Evolutionary conservation across 129 eudicot genomes (phyloP), one percentile per base, ranked within the genome.

Genomic region (Pulicaria dysenterica): DNA sequence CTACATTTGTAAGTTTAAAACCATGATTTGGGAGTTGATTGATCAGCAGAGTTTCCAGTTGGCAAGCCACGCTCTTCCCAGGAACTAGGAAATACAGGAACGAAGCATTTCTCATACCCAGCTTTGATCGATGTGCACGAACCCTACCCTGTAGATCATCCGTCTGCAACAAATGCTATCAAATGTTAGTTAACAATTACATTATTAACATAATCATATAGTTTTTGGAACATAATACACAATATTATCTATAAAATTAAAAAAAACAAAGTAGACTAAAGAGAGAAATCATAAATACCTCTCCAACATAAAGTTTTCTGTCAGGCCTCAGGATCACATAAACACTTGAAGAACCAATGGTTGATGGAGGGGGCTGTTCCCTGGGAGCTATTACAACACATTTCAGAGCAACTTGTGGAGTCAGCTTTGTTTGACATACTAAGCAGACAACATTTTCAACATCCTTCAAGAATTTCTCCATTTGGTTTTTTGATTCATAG

Each of bases 341-440:
- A 51, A 94, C 95, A 60, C 96, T 83, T 19, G 98, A 94, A 67
- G 92, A 84, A 60, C 96, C 98, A 58, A 89, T 84, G 7, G 92
- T 78, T 24, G 93, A 89, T 42, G 98, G 95, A 68, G 98, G 98
- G 2, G 98, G 95, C 65, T 88, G 92, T 86, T 94, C 89, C 74
- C 85, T 75, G 37, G 96, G 91, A 79, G 79, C 83, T 61, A 94
- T 79, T 6, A 64, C 37, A 50, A 90, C 85, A 46, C 83, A 90
- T 36, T 70, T 87, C 42, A 85, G 54, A 1, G 15, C 42, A 74
- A 47, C 58, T 61, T 73, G 82, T 84, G 68, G 65, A 70, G 8
- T 24, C 38, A 92, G 38, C 73, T 65, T 85, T 70, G 81, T 73
- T 76, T 75, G 70, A 61, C 90, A 87, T 24, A 88, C 74, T 6